phyloP scores from a whole-genome alignment of 1,284 basidiomycete genomes.

The Cystobasidium sp. region DNA sequence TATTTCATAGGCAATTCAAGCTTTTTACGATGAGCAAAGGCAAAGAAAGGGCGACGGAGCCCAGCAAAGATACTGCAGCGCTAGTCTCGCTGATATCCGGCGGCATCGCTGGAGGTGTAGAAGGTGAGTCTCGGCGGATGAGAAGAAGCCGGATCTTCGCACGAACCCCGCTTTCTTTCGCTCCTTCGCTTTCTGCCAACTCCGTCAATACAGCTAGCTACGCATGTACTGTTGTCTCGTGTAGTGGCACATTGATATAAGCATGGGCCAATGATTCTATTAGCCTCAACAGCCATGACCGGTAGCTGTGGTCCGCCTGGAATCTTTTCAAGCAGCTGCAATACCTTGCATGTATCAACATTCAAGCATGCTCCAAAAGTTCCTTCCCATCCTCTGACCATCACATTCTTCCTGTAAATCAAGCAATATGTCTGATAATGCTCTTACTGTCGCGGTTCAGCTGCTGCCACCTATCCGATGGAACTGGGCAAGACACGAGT shows the following conservation, averaged over 20 bases:
- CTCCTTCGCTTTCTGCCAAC: neutral
- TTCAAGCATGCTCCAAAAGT: neutral
- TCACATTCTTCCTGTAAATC: neutral
- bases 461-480: constrained; percentile 40
- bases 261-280: too few relatives aligned
- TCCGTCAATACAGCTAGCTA: too few relatives aligned
- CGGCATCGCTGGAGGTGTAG: constrained; percentile 42
- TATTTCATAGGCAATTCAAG: neutral
- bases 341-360: too few relatives aligned
- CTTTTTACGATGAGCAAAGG: constrained; percentile 13
- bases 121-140: constrained; percentile 17
- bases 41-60: constrained; percentile 13
- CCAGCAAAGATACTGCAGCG: constrained; percentile 24
- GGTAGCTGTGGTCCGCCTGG: too few relatives aligned
- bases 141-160: constrained; percentile 11
- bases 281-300: too few relatives aligned
- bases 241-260: too few relatives aligned
- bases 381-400: neutral
- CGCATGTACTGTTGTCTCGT: too few relatives aligned
- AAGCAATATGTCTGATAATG: neutral
- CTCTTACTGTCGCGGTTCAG: neutral
- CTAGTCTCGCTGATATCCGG: constrained; percentile 37
- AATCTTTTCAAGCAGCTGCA: too few relatives aligned
- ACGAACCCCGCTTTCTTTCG: neutral
- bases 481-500: constrained; percentile 44